Base-by-base conservation (phyloP, 495 filamentous ascomycete species). In the Penicillium taxi region DNA sequence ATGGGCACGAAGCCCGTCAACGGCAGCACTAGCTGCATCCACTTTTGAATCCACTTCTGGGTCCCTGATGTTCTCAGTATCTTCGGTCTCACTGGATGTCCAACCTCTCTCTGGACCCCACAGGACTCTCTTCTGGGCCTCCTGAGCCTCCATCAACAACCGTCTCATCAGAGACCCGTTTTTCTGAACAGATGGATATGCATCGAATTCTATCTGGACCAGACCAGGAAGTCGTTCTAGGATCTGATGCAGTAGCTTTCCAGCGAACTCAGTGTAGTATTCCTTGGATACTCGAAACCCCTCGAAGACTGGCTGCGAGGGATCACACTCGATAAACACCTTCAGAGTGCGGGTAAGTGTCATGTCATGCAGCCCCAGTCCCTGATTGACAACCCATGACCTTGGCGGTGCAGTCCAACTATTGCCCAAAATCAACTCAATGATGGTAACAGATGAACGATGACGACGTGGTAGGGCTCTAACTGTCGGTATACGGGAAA, bases 321-420 rank as follows among this genome's bases (percentile, higher is more conserved):
- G 85, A 52, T 94, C 87, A 46, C 69, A 75, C 59, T 93, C 77
- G 16, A 90, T 73, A 49, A 86, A 89, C 0, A 94, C 72, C 34
- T 78, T 82, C 30, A 94, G 55, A 9, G 66, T 72, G 25, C 72
- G 68, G 14, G 83, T 67, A 28, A 68, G 70, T 21, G 55, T 58
- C 63, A 80, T 78, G 27, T 87, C 75, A 24, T 63, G 52, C 16
- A 93, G 63, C 0, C 84, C 83, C 16, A 91, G 64, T 1, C 70
- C 59, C 4, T 69, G 55, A 44, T 77, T 80, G 17, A 87, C 78
- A 2, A 72, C 69, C 85, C 86, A 91, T 29, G 78, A 74, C 8
- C 64, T 61, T 1, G 86, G 86, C 2, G 86, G 86, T 30, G 70
- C 69, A 11, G 67, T 82, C 81, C 82, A 94, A 33, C 84, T 85